A percentile compares a stretch with the other conserved stretches of the same genome.
Evolutionary conservation across 805 yeast species (phyloP).

Genomic region (Kodamaea restingae): DNA sequence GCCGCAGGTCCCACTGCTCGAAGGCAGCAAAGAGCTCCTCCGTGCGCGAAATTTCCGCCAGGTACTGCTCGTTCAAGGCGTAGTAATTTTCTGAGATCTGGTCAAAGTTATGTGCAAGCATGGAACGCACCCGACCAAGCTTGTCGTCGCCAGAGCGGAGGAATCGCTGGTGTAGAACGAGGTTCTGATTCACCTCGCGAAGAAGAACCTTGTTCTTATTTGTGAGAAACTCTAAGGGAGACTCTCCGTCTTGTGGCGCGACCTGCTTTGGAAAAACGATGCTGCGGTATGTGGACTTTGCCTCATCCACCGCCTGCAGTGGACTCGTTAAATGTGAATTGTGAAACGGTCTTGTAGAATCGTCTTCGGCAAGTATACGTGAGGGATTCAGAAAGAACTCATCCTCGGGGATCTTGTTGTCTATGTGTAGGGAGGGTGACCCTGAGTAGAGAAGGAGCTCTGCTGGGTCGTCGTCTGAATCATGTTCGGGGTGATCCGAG

Average conservation of each 20-base stretch:
- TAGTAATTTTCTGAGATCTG: conserved; percentile 42
- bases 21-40: conserved; percentile 26
- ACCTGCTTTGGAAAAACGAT: conserved; percentile 7
- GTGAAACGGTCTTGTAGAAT: neutral
- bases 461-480: conserved; percentile 16
- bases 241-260: conserved; percentile 8
- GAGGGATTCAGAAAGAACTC: conserved; percentile 21
- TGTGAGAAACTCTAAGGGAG: conserved; percentile 31
- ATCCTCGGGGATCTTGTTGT: conserved; percentile 12
- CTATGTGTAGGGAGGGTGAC: conserved; percentile 3
- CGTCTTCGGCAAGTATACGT: conserved; percentile 9
- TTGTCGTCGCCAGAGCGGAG: conserved; percentile 32
- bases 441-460: conserved; percentile 13
- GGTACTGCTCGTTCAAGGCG: conserved; percentile 45
- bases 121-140: conserved; percentile 24
- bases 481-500: neutral
- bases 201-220: conserved; percentile 23
- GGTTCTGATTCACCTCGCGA: conserved; percentile 20
- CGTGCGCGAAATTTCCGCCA: conserved; percentile 31
- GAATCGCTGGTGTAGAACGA: conserved; percentile 21
- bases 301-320: conserved; percentile 4
- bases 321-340: neutral
- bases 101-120: conserved; percentile 26
- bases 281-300: conserved; percentile 3
- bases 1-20: conserved; percentile 38